Evolutionary conservation across 768 basidiomycete species (phyloP), one percentile per base, ranked within the genome.

Genomic region (Glaciozyma martinii): DNA sequence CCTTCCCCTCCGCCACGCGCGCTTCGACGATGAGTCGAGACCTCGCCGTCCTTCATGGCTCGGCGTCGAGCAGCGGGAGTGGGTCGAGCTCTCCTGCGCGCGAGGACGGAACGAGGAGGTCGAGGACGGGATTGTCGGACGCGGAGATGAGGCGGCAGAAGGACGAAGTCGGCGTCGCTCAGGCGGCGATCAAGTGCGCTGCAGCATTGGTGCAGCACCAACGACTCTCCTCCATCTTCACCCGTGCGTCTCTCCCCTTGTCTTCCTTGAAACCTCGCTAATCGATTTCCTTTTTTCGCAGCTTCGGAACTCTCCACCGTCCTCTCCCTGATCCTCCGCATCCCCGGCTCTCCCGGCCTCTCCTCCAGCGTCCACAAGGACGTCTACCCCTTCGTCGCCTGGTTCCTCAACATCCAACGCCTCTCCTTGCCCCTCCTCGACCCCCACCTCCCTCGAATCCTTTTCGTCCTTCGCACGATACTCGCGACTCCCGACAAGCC

Each of bases 301-400:
- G 64, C 43, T 27, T 21, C 18, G 2, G 62, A 61, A 3, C 33
- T 63, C 25, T 23, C 56, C 3, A 3, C 43, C 4, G 49, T 69
- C 46, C 30, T 66, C 23, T 21, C 16, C 30, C 18, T 52, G 23
- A n/a, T 69, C 62, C 27, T 50, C 25, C 12, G 49, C 8, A 15
- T 66, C 49, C 58, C 68, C 15, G 30, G 23, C 49, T 6, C 59
- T 0, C 19, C 64, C 30, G 5, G 3, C 25, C 58, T 69, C 55
- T 47, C 53, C 43, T 16, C 23, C 33, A 40, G 52, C 44, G 61
- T 59, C 27, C 68, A 61, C 33, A 56, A 50, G 15, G 59, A 70
- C 43, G 32, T 70, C 30, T 61, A 61, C 56, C 65, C 68, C 37
- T 66, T 70, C 42, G 49, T 70, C n/a, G 43, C 68, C n/a, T 70